Evolutionary conservation across 768 basidiomycete species (phyloP).

Genomic region (Saitozyma podzolica): DNA sequence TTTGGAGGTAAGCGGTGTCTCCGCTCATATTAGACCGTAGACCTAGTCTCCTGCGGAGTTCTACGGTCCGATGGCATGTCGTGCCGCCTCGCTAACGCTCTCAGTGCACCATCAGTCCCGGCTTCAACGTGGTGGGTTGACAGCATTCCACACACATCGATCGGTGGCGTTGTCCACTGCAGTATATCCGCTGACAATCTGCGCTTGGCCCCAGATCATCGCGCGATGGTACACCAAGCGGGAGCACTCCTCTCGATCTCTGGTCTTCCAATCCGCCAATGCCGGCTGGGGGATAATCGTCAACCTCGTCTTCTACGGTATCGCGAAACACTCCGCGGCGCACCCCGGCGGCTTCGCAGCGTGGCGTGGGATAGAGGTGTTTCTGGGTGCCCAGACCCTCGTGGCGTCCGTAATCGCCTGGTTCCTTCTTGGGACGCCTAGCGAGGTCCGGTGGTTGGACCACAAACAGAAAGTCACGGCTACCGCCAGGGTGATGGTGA

Average conservation of each 20-base stretch:
- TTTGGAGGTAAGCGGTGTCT: constrained; percentile 11
- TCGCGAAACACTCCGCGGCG: constrained; percentile 20
- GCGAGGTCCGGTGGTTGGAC: constrained; percentile 27
- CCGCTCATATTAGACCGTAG: too few relatives aligned
- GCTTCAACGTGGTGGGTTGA: constrained; percentile 14
- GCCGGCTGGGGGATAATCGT: constrained; percentile 31
- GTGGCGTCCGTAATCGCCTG: constrained; percentile 13
- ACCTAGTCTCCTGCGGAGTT: too few relatives aligned
- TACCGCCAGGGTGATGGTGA: constrained; percentile 21
- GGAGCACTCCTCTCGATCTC: constrained; percentile 26
- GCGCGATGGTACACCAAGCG: constrained; percentile 31
- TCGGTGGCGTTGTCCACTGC: too few relatives aligned
- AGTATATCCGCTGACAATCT: too few relatives aligned
- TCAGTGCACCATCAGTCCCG: constrained; percentile 31
- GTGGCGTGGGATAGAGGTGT: constrained; percentile 23
- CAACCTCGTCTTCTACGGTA: constrained; percentile 26
- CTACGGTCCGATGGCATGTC: too few relatives aligned
- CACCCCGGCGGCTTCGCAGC: constrained; percentile 18
- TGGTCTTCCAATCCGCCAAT: constrained; percentile 36
- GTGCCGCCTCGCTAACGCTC: too few relatives aligned
- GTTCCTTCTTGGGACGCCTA: constrained; percentile 33
- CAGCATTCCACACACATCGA: too few relatives aligned
- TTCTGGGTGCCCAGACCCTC: constrained; percentile 24
- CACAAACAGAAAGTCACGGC: constrained; percentile 22
- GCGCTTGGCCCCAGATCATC: constrained; percentile 10